Evolutionary conservation across 805 yeast genomes (phyloP).

Genomic region (Diddensiella santjacobensis): DNA sequence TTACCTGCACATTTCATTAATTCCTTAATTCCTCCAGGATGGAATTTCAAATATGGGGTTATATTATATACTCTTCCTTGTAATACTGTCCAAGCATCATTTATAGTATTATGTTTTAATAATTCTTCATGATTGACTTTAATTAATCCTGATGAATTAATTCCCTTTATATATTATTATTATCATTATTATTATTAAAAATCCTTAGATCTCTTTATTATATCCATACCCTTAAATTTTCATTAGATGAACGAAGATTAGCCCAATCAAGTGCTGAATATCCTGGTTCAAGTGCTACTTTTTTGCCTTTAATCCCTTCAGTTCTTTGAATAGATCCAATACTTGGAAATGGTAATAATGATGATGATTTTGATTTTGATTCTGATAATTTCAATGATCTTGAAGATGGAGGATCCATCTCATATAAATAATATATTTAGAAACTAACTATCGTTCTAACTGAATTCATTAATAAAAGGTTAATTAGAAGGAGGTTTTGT

Average conservation of each 20-base stretch:
- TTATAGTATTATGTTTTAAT: conserved; percentile 49
- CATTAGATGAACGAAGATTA: conserved; percentile 44
- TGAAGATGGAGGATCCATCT: background rate
- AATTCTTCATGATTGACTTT: conserved; percentile 51
- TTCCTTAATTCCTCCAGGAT: conserved; percentile 88
- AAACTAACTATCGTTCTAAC: no score
- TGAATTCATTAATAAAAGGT: no score
- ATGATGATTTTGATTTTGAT: no score
- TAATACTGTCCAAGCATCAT: conserved; percentile 83
- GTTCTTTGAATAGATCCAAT: conserved; percentile 18
- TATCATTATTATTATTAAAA: background rate
- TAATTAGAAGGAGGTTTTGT: no score
- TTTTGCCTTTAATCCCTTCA: conserved; percentile 37
- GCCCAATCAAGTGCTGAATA: conserved; percentile 91
- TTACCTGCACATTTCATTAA: conserved; percentile 75
- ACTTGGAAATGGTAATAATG: conserved; percentile 12
- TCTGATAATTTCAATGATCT: background rate
- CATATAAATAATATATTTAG: no score
- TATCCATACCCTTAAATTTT: conserved; percentile 49
- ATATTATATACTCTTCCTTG: conserved; percentile 80
- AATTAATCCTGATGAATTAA: conserved; percentile 23
- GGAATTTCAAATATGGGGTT: conserved; percentile 78
- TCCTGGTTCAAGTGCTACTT: conserved; percentile 65
- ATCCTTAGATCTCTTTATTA: background rate
- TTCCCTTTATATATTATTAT: conserved; percentile 20